A percentile compares a stretch with the other conserved stretches of the same genome.
Conservation (phyloP, 208 protist species). For the Angomonas deanei region DNA sequence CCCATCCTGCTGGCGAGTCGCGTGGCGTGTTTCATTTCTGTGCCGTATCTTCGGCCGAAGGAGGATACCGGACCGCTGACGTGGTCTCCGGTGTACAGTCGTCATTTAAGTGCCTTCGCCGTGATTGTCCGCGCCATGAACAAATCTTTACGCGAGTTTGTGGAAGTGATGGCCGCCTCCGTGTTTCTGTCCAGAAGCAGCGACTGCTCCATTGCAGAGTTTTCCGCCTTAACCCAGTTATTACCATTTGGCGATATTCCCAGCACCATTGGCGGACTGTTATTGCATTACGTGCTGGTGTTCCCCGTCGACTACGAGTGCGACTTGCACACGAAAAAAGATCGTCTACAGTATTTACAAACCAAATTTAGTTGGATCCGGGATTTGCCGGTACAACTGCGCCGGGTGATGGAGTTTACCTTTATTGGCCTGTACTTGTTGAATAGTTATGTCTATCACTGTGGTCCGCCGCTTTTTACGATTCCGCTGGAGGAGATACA, state of each 20-base stretch:
- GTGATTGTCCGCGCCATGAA: constrained; percentile 76
- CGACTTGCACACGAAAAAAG: constrained; percentile 47
- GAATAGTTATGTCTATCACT: constrained; percentile 47
- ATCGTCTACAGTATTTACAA: constrained; percentile 57
- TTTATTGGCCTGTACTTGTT: constrained; percentile 73
- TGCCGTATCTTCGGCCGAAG: constrained; percentile 45
- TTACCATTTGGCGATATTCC: constrained; percentile 72
- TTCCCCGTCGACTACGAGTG: constrained; percentile 78
- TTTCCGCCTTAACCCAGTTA: constrained; percentile 32
- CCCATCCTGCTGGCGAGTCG: constrained; percentile 69
- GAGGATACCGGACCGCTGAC: not conserved
- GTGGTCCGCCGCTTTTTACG: constrained; percentile 4
- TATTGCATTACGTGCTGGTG: constrained; percentile 85
- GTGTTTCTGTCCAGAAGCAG: constrained; percentile 63
- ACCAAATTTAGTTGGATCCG: constrained; percentile 64
- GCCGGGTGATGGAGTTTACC: constrained; percentile 73
- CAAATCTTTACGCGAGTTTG: constrained; percentile 68
- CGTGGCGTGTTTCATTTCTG: constrained; percentile 62
- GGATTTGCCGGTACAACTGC: constrained; percentile 50
- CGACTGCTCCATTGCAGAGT: constrained; percentile 53
- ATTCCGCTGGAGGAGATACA: constrained; percentile 32
- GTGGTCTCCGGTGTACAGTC: constrained; percentile 84
- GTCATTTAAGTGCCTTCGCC: constrained; percentile 78
- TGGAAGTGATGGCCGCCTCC: constrained; percentile 70
- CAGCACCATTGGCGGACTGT: constrained; percentile 66